These are phyloP conservation scores for Turnera subulata DNA, from an alignment of 345 rosid genomes.

Conservation along the genomic window DNA sequence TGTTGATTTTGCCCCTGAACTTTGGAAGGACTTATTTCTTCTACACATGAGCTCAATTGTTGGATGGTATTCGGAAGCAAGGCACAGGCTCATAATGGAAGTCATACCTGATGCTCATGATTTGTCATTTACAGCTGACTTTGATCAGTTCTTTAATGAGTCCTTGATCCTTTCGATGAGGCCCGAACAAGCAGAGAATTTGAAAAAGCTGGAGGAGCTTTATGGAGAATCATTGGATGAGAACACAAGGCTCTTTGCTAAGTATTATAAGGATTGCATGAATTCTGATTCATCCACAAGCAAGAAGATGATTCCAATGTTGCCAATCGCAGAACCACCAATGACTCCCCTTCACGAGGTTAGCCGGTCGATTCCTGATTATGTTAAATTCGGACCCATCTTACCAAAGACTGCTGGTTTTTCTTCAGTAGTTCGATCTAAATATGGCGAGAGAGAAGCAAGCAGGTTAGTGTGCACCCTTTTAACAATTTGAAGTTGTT, in stretches of 20 bases:
- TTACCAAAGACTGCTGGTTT: constrained; percentile 53
- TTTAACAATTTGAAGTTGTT: too few species aligned
- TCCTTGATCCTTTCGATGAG: constrained; percentile 45
- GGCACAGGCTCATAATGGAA: constrained; percentile 57
- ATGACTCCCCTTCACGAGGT: constrained; percentile 55
- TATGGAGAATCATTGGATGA: constrained; percentile 57
- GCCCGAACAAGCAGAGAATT: constrained; percentile 55
- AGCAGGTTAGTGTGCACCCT: constrained; percentile 40
- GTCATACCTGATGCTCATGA: constrained; percentile 51
- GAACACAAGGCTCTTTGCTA: constrained; percentile 54
- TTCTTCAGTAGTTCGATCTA: constrained; percentile 30
- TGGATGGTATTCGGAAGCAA: constrained; percentile 65
- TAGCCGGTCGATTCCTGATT: constrained; percentile 50
- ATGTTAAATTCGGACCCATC: constrained; percentile 57
- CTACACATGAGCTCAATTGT: constrained; percentile 56
- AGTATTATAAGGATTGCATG: constrained; percentile 47
- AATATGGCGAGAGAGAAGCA: constrained; percentile 21
- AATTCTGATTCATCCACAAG: constrained; percentile 30
- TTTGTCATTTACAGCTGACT: constrained; percentile 50
- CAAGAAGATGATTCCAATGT: constrained; percentile 51
- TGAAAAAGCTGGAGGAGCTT: constrained; percentile 48
- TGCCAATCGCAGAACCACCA: constrained; percentile 69
- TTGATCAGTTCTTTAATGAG: constrained; percentile 55
- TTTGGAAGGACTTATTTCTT: constrained; percentile 62
- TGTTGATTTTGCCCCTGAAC: constrained; percentile 59